A percentile compares a stretch with the other conserved stretches of the same genome.
Evolutionary conservation across 176 grass and related monocot genomes (phyloP).

Genomic region (Dactylis glomerata): DNA sequence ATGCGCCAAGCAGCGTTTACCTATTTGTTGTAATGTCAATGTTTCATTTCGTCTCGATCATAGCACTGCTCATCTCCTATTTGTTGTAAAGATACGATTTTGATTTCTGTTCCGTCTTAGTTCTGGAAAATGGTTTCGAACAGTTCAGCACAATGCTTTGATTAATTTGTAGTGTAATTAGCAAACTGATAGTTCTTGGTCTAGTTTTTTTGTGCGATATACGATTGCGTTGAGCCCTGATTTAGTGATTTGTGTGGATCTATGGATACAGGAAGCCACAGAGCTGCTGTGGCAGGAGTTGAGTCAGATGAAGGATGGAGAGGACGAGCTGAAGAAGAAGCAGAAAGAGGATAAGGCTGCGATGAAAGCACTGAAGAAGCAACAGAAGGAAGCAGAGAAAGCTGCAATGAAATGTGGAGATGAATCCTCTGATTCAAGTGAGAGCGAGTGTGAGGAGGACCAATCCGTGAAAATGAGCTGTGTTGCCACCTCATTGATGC

Average conservation of each 20-base stretch:
- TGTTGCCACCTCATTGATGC: not conserved
- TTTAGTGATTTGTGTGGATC: not conserved
- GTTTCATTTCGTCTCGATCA: not conserved
- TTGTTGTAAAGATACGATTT: not conserved
- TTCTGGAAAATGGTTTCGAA: not conserved
- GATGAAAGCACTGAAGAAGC: slow-evolving; percentile 42
- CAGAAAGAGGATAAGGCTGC: slow-evolving; percentile 41
- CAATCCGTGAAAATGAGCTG: not conserved
- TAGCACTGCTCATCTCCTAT: not conserved
- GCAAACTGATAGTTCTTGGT: not conserved
- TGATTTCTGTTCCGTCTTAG: not conserved
- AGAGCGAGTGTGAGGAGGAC: slow-evolving; percentile 36
- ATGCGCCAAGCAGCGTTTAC: not conserved
- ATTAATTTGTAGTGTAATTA: not conserved
- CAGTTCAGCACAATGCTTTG: not conserved
- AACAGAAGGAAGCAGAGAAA: slow-evolving; percentile 30
- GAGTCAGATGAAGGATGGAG: slow-evolving; percentile 51
- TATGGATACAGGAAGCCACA: slow-evolving; percentile 44
- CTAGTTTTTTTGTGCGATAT: not conserved
- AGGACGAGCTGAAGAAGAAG: slow-evolving; percentile 38
- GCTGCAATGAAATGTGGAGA: slow-evolving; percentile 17
- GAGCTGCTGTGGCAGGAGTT: slow-evolving; percentile 57
- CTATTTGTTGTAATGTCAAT: not conserved
- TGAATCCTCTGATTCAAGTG: slow-evolving; percentile 42
- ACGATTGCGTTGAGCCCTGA: not conserved